phyloP scores from a whole-genome alignment of 768 basidiomycete species.

The Hemileccinum rubropunctum region DNA sequence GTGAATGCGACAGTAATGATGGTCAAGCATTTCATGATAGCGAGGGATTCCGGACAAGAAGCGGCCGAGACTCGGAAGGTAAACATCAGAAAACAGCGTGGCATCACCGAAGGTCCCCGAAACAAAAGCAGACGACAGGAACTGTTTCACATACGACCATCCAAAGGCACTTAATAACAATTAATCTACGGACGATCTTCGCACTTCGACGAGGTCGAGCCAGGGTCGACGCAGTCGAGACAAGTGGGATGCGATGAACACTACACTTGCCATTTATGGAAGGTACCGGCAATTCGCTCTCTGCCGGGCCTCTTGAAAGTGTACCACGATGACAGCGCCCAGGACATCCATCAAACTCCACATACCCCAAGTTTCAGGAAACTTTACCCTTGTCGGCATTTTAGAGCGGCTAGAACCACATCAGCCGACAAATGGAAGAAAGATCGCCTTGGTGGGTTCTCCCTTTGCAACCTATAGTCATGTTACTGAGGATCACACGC shows the following conservation, averaged over 20 bases:
- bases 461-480: neutral
- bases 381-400: slow-evolving; percentile 51
- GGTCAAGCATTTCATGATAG: slow-evolving; percentile 15
- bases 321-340: slow-evolving; percentile 18
- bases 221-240: no score
- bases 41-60: neutral
- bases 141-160: neutral
- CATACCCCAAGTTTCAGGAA: slow-evolving; percentile 50
- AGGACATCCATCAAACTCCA: slow-evolving; percentile 46
- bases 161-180: neutral
- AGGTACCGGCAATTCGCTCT: neutral
- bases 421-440: slow-evolving; percentile 52
- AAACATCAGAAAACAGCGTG: slow-evolving; percentile 8
- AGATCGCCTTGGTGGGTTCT: slow-evolving; percentile 60
- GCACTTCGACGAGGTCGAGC: no score
- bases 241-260: slow-evolving; percentile 16
- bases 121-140: neutral
- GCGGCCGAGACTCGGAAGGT: neutral
- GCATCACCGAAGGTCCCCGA: neutral
- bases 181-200: no score
- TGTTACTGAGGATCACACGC: slow-evolving; percentile 17
- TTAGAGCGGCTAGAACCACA: slow-evolving; percentile 58
- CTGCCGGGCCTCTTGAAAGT: slow-evolving; percentile 1
- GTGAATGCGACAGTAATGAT: slow-evolving; percentile 1
- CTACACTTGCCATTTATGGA: slow-evolving; percentile 28